Base-by-base conservation (phyloP, 192 early-diverging fungal species). In the Coemansia sp. region DNA sequence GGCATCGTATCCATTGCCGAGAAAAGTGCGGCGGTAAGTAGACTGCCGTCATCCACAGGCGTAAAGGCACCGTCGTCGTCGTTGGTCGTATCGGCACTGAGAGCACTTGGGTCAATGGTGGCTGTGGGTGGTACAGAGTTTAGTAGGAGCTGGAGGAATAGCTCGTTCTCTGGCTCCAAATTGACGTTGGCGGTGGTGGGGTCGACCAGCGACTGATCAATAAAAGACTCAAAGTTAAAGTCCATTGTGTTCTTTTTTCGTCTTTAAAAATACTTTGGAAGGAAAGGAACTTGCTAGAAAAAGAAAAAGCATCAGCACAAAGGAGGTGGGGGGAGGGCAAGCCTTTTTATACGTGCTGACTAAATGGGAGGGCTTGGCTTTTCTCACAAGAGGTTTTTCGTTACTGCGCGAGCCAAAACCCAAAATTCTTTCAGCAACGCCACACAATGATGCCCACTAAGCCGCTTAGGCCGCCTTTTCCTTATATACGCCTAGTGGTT, bases 181-280 rank as follows among this genome's bases (percentile, higher is more conserved):
- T 39, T 36, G 4, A 45, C 65, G 31, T 25, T 21, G 34, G 18
- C 35, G 42, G 39, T 38, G n/a, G 42, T 26, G 5, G 62, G 26
- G 72, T 79, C 77, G 28, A 79, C 64, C n/a, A 79, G 61, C 33
- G 68, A 68, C 68, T 73, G 77, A 62, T 73, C 70, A 35, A 79
- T 79, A 59, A 67, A 79, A 4, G 77, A 59, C 42, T 70, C 64
- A 58, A 79, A 73, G 42, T 52, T 66, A 36, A 63, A 59, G 55
- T 70, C 68, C 66, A 68, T 68, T 28, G 16, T n/a, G 8, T 39
- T 10, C 39, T 41, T 41, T 41, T 42, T 42, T 42, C n/a, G 5
- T n/a, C 16, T 31, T 31, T 31, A 31, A 42, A 42, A 16, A 16
- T 18, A 9, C 6, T 8, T 12, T 38, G 37, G 37, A 38, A 38